Conservation (phyloP, 257 asterid genomes). For the Scutellaria minor region DNA sequence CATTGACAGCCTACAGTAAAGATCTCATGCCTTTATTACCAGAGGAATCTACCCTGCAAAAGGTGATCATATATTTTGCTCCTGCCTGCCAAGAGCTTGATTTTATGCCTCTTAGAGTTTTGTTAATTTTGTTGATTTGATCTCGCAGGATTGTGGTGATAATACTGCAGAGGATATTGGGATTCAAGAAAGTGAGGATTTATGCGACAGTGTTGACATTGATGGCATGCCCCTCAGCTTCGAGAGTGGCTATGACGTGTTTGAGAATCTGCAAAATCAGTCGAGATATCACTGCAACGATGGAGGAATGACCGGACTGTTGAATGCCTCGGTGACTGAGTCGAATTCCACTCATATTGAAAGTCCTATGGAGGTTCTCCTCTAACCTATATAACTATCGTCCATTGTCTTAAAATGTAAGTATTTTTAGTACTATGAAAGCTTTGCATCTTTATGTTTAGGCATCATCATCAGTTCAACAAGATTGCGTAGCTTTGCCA, state of each 20-base stretch:
- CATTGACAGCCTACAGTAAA: not conserved
- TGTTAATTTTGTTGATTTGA: not conserved
- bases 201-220: conserved; percentile 48
- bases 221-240: conserved; percentile 55
- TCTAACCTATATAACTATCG: not conserved
- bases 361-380: conserved; percentile 56
- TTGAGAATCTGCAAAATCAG: conserved; percentile 44
- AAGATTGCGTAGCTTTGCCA: conserved; percentile 53
- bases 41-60: conserved; percentile 46
- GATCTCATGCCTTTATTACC: conserved; percentile 46
- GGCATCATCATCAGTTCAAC: conserved; percentile 63
- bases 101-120: not conserved
- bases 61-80: conserved; percentile 37
- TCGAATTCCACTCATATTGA: conserved; percentile 57
- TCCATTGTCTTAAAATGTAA: not conserved
- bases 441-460: conserved; percentile 9
- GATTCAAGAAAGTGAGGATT: conserved; percentile 46
- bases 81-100: not conserved
- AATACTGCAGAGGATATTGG: conserved; percentile 50
- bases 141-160: conserved; percentile 45
- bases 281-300: conserved; percentile 50
- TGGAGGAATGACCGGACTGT: conserved; percentile 41
- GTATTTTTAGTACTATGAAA: too few species aligned
- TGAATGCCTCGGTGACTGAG: conserved; percentile 52
- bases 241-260: conserved; percentile 48